Evolutionary conservation across 495 filamentous ascomycete species (phyloP).

Genomic region (Podospora pseudocomata): DNA sequence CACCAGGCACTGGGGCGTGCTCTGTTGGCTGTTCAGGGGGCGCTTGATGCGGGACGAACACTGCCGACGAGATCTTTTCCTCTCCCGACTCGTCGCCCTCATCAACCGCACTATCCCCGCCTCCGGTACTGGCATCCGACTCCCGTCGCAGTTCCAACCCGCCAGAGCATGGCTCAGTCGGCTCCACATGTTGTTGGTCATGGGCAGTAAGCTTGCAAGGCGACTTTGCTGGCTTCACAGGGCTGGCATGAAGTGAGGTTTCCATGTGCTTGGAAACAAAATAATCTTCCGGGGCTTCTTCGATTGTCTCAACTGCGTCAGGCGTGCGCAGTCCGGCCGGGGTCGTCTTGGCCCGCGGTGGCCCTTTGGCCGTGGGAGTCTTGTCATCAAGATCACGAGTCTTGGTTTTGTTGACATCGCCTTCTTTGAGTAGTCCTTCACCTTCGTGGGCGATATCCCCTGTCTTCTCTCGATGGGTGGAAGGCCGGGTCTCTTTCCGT

Average conservation of each 20-base stretch:
- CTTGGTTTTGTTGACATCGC: not conserved
- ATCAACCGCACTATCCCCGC: conserved; percentile 43
- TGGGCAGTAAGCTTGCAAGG: conserved; percentile 5
- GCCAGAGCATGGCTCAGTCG: conserved; percentile 10
- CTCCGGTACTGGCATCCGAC: conserved; percentile 32
- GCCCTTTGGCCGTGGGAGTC: conserved; percentile 9
- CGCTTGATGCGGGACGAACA: conserved; percentile 86
- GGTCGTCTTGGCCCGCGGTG: conserved; percentile 13
- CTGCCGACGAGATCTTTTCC: conserved; percentile 90
- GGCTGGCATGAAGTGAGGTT: not conserved
- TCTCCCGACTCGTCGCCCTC: conserved; percentile 83
- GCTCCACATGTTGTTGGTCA: conserved; percentile 14
- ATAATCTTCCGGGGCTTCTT: conserved; percentile 25
- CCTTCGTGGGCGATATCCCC: conserved; percentile 16
- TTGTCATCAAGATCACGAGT: conserved; percentile 11
- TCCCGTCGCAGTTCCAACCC: conserved; percentile 22
- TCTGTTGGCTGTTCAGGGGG: conserved; percentile 54
- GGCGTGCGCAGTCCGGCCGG: conserved; percentile 17
- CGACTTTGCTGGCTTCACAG: conserved; percentile 10
- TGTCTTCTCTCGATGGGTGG: conserved; percentile 30
- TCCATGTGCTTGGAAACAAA: conserved; percentile 15
- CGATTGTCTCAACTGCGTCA: conserved; percentile 11
- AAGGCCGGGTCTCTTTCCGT: conserved; percentile 37
- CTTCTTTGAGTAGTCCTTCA: conserved; percentile 12
- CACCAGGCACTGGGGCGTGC: conserved; percentile 37